phyloP scores from a whole-genome alignment of 192 early-diverging fungal genomes.

The Haplosporangium gracile region DNA sequence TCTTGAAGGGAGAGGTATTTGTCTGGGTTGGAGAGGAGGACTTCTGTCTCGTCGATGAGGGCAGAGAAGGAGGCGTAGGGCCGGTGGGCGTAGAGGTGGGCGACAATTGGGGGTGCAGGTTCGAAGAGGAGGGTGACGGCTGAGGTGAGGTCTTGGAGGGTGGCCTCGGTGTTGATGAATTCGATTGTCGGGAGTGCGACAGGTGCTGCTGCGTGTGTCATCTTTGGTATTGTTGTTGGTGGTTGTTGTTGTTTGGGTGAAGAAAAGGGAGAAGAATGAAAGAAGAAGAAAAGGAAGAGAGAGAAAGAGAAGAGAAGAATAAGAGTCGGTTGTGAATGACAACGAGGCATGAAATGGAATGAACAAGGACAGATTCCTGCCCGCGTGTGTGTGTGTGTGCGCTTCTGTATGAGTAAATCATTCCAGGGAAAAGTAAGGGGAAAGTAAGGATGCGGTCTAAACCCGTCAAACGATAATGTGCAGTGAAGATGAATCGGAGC shows the following conservation, averaged over 20 bases:
- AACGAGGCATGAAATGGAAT: conserved; percentile 3
- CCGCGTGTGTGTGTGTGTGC: background rate
- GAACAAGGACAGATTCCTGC: background rate
- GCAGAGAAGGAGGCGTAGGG: conserved; percentile 78
- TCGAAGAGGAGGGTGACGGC: conserved; percentile 87
- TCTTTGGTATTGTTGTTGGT: background rate
- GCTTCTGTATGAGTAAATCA: background rate
- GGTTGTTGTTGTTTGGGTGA: background rate
- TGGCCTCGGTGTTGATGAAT: conserved; percentile 70
- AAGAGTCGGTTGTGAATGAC: background rate
- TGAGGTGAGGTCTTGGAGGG: conserved; percentile 64
- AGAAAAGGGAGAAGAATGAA: background rate
- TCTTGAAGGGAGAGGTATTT: conserved; percentile 69
- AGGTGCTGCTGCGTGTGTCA: conserved; percentile 30
- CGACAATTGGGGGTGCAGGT: conserved; percentile 84
- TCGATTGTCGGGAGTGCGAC: conserved; percentile 72
- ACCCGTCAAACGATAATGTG: background rate
- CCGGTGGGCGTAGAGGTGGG: conserved; percentile 73
- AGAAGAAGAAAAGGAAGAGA: background rate
- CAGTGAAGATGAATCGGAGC: background rate
- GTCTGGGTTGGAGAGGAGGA: conserved; percentile 61
- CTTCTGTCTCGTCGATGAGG: conserved; percentile 72
- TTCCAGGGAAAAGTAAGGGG: background rate
- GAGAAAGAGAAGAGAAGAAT: background rate
- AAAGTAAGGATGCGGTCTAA: no score